phyloP scores from a whole-genome alignment of 2,329 filamentous ascomycete genomes.

The Magnaporthales sp. region DNA sequence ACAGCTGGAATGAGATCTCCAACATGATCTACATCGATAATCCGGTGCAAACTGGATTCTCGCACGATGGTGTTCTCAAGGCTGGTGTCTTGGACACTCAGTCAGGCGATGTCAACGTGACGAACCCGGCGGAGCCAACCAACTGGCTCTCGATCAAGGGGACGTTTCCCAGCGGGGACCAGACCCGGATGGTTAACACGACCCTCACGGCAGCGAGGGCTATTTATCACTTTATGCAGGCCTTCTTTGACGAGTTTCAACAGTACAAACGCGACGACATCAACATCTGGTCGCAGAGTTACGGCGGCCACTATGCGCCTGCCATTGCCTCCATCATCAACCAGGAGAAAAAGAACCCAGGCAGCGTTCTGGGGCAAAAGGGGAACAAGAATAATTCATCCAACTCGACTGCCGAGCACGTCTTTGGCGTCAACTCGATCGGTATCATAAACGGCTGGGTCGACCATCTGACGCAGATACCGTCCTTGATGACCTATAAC shows the following conservation, averaged over 20 bases:
- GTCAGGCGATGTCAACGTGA: background rate
- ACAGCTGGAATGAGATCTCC: constrained; percentile 48
- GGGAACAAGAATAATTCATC: too few species aligned
- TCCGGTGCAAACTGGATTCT: constrained; percentile 49
- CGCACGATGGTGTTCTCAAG: constrained; percentile 23
- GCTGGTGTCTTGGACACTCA: constrained; percentile 2
- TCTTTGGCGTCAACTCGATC: constrained; percentile 25
- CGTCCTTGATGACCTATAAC: constrained; percentile 32
- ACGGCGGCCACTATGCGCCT: constrained; percentile 63
- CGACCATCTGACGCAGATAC: constrained; percentile 35
- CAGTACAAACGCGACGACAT: constrained; percentile 45
- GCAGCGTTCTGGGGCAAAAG: background rate
- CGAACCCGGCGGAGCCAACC: background rate
- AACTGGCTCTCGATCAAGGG: constrained; percentile 35
- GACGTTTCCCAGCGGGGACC: constrained; percentile 51
- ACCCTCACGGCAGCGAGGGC: constrained; percentile 47
- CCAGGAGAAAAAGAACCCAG: background rate
- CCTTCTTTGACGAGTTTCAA: constrained; percentile 50
- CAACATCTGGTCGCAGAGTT: constrained; percentile 61
- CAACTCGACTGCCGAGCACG: background rate
- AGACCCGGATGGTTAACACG: constrained; percentile 42
- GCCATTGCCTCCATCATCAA: constrained; percentile 37
- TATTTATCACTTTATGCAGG: constrained; percentile 58
- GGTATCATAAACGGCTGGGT: constrained; percentile 46
- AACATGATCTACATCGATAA: constrained; percentile 56